Conservation (phyloP, 1,139 yeast genomes). For the Sugiyamaella castrensis region DNA sequence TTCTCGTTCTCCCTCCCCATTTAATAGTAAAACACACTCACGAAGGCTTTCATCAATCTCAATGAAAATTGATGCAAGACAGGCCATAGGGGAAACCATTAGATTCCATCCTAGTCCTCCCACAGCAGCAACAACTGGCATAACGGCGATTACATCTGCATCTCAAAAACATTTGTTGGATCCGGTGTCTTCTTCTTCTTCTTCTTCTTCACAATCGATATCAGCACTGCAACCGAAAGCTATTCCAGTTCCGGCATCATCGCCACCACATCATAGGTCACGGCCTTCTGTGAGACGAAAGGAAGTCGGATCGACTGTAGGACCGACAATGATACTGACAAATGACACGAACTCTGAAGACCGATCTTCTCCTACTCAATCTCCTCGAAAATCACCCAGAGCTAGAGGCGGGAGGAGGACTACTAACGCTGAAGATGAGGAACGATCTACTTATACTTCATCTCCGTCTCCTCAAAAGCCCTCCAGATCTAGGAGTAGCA, state of each 20-base stretch:
- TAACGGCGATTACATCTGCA: conserved; percentile 9
- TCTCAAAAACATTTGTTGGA: background rate
- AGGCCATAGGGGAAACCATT: conserved; percentile 5
- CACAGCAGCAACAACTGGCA: conserved; percentile 13
- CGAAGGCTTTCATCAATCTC: conserved; percentile 15
- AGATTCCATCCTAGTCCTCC: conserved; percentile 20
- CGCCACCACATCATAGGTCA: too few relatives aligned
- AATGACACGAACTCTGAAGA: too few relatives aligned
- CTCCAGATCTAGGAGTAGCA: too few relatives aligned
- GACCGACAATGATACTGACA: too few relatives aligned
- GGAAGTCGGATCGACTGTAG: too few relatives aligned
- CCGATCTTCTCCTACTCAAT: too few relatives aligned
- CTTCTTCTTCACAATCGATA: conserved; percentile 3
- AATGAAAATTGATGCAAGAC: background rate
- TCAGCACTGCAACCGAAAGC: background rate
- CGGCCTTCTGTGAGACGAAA: too few relatives aligned
- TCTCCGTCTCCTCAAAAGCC: too few relatives aligned
- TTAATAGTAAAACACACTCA: background rate
- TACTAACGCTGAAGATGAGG: background rate
- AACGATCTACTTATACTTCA: background rate
- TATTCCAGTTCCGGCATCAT: background rate
- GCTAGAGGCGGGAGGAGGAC: too few relatives aligned
- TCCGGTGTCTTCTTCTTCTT: conserved; percentile 3
- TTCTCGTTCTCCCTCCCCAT: too few relatives aligned
- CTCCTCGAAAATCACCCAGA: too few relatives aligned